Evolutionary conservation across 495 filamentous ascomycete genomes (phyloP).

Genomic region (Neurospora sp.): DNA sequence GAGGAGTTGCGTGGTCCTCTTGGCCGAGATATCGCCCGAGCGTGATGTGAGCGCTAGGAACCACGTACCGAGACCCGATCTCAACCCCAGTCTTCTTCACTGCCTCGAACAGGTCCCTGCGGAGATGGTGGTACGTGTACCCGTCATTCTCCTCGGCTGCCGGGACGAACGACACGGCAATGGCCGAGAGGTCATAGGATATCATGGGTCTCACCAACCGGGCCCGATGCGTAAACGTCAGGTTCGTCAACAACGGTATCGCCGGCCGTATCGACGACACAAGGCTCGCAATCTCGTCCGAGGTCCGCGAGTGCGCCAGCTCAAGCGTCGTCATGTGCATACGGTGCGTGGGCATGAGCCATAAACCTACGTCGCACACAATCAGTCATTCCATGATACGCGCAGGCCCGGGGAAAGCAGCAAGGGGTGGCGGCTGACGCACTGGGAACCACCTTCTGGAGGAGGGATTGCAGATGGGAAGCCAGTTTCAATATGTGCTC

Average conservation of each 20-base stretch:
- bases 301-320: constrained; percentile 58
- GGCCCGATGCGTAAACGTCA: constrained; percentile 50
- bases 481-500: constrained; percentile 55
- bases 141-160: constrained; percentile 44
- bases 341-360: constrained; percentile 66
- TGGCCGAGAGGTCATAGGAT: constrained; percentile 71
- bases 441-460: constrained; percentile 57
- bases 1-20: constrained; percentile 30
- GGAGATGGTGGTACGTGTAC: constrained; percentile 87
- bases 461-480: constrained; percentile 51
- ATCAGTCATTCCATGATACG: constrained; percentile 1
- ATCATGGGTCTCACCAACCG: constrained; percentile 73
- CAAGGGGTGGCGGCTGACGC: not conserved
- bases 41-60: constrained; percentile 82
- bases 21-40: constrained; percentile 67
- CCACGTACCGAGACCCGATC: constrained; percentile 66
- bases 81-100: constrained; percentile 45
- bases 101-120: constrained; percentile 62
- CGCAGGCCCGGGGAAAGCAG: not conserved
- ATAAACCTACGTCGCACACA: constrained; percentile 47
- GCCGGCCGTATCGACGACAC: constrained; percentile 40
- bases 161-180: constrained; percentile 80
- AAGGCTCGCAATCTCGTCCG: constrained; percentile 49
- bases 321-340: constrained; percentile 86
- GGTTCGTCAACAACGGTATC: constrained; percentile 45